These are phyloP conservation scores for Solanum sitiens DNA, from an alignment of 257 asterid species.

Conservation along the genomic window DNA sequence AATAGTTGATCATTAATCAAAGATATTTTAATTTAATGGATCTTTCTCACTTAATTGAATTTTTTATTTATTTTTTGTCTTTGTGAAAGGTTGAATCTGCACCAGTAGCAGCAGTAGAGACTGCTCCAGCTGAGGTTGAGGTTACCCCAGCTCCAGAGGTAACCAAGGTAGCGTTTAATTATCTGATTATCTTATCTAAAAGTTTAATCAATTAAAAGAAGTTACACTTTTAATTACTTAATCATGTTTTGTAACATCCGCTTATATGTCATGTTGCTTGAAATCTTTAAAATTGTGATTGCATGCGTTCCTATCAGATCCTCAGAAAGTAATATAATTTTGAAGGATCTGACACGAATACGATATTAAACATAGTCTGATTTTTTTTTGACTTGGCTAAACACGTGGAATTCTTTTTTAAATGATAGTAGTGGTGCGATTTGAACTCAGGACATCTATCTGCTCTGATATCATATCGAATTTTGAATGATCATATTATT, in stretches of 20 bases:
- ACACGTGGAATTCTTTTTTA: background rate
- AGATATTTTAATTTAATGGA: background rate
- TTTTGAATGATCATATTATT: background rate
- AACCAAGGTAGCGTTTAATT: background rate
- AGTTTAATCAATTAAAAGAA: background rate
- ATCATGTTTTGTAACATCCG: background rate
- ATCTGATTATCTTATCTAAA: background rate
- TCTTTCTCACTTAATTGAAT: background rate
- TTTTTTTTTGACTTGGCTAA: background rate
- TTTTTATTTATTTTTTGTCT: background rate
- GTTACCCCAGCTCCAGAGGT: background rate
- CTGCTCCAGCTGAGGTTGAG: background rate
- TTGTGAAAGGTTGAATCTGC: background rate
- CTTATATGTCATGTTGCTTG: background rate
- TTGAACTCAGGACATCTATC: background rate
- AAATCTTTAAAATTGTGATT: background rate
- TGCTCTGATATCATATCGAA: background rate
- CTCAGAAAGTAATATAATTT: background rate
- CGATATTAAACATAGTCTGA: background rate
- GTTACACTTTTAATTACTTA: background rate
- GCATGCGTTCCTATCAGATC: background rate
- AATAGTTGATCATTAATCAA: background rate
- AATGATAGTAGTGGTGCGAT: background rate
- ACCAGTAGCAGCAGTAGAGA: conserved; percentile 3
- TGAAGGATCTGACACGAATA: background rate